phyloP scores from a whole-genome alignment of 352 stramenopile genomes.

The Globisporangium recalcitrans region DNA sequence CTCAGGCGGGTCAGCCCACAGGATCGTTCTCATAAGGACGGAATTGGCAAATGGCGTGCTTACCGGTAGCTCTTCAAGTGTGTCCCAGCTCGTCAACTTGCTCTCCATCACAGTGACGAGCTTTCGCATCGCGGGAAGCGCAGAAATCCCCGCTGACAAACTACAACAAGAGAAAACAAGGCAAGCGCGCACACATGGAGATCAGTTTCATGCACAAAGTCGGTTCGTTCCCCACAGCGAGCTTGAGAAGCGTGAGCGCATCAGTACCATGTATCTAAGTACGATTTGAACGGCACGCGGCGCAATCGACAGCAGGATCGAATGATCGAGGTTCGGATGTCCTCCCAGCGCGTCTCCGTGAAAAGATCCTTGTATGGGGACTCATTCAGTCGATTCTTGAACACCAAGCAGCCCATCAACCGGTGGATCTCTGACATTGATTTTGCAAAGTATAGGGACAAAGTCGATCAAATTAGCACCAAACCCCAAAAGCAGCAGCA shows the following conservation, averaged over 20 bases:
- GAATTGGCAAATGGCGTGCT: not conserved
- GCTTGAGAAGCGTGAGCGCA: not conserved
- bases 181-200: not conserved
- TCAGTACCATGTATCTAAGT: conserved; percentile 66
- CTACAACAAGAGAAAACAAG: conserved; percentile 22
- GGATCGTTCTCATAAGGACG: too few relatives aligned
- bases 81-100: conserved; percentile 71
- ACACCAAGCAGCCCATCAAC: conserved; percentile 81
- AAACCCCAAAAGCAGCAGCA: not conserved
- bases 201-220: not conserved
- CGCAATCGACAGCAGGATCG: conserved; percentile 69
- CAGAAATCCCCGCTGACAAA: conserved; percentile 61
- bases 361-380: conserved; percentile 83
- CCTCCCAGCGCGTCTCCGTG: conserved; percentile 55
- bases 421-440: conserved; percentile 49
- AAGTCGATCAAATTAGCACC: not conserved
- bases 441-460: not conserved
- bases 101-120: conserved; percentile 73
- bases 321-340: conserved; percentile 66
- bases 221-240: not conserved
- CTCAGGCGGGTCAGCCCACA: too few relatives aligned
- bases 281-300: conserved; percentile 61
- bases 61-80: conserved; percentile 70
- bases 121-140: conserved; percentile 74
- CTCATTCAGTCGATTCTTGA: conserved; percentile 60